phyloP scores from a whole-genome alignment of 768 basidiomycete genomes.

The Suillus luteus region DNA sequence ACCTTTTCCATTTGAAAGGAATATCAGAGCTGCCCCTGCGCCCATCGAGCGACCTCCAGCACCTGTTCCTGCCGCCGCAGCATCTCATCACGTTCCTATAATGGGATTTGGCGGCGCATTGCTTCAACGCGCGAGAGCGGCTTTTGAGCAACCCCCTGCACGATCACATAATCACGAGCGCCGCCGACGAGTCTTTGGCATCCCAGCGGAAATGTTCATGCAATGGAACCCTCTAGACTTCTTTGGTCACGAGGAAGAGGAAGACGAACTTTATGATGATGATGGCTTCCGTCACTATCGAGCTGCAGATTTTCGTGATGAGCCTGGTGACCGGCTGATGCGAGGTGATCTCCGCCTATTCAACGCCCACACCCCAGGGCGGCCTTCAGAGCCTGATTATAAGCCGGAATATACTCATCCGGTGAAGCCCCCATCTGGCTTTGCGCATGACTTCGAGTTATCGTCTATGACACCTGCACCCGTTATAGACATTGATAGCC shows the following conservation, averaged over 20 bases:
- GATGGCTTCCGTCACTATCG: constrained; percentile 21
- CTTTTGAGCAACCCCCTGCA: constrained; percentile 16
- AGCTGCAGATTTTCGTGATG: constrained; percentile 8
- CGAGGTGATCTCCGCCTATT: constrained; percentile 6
- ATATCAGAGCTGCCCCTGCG: constrained; percentile 24
- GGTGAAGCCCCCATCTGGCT: constrained; percentile 54
- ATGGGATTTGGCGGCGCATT: constrained; percentile 71
- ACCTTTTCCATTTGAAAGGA: constrained; percentile 54
- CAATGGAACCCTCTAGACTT: constrained; percentile 34
- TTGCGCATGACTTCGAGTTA: constrained; percentile 65
- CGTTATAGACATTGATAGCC: constrained; percentile 45
- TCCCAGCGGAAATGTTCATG: constrained; percentile 31
- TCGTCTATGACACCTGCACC: constrained; percentile 33
- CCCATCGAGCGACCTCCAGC: constrained; percentile 28
- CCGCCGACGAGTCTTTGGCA: constrained; percentile 23
- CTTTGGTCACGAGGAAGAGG: constrained; percentile 18
- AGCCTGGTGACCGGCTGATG: constrained; percentile 1
- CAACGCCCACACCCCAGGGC: constrained; percentile 1
- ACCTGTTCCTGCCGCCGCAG: constrained; percentile 40
- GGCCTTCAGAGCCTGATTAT: constrained; percentile 45
- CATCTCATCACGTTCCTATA: constrained; percentile 57
- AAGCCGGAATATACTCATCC: constrained; percentile 67
- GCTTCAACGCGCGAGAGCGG: constrained; percentile 42
- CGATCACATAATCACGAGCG: constrained; percentile 5
- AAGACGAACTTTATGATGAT: constrained; percentile 19